Evolutionary conservation across 75 land plant genomes (phyloP), one percentile per base, ranked within the genome.

Genomic region (Sequoia sempervirens): DNA sequence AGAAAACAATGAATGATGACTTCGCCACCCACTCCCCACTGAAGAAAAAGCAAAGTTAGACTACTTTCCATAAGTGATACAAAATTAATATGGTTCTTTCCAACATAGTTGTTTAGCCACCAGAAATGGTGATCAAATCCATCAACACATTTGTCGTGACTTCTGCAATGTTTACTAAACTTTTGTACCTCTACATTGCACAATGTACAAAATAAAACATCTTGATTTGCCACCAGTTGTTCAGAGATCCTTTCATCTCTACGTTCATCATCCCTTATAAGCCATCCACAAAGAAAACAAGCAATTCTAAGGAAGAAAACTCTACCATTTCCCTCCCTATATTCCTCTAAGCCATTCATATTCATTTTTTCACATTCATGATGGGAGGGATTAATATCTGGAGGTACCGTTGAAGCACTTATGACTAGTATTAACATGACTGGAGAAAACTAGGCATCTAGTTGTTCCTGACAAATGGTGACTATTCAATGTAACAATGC

Each of bases 171-270:
- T n/a, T n/a, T n/a, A n/a, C n/a, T n/a, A n/a, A n/a, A n/a, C n/a
- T n/a, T n/a, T n/a, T n/a, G n/a, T 92, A 93, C 95, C 93, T 93
- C 93, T 36, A 92, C 93, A 85, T 93, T 92, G 81, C 95, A 93
- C 45, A 92, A 82, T 50, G 95, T 92, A 83, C 95, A 93, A 75
- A 87, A 93, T 23, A 93, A 75, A 43, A 93, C 91, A 85, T 93
- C 95, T 83, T 93, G 92, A 34, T 89, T 92, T 43, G 83, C 61
- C 12, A 80, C 72, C 12, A 85, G 85, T 36, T 89, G 91, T 80
- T 91, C 83, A 32, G 79, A 13, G 17, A 52, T 80, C 5, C 43
- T 83, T 38, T 87, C 90, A 37, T 87, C 68, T 41, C 73, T 87
- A 56, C 95, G 89, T 73, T 84, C 81, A 89, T 93, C 94, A 58